These are phyloP conservation scores for Talaromyces verruculosus DNA, from an alignment of 2,329 filamentous ascomycete genomes.

Conservation along the genomic window DNA sequence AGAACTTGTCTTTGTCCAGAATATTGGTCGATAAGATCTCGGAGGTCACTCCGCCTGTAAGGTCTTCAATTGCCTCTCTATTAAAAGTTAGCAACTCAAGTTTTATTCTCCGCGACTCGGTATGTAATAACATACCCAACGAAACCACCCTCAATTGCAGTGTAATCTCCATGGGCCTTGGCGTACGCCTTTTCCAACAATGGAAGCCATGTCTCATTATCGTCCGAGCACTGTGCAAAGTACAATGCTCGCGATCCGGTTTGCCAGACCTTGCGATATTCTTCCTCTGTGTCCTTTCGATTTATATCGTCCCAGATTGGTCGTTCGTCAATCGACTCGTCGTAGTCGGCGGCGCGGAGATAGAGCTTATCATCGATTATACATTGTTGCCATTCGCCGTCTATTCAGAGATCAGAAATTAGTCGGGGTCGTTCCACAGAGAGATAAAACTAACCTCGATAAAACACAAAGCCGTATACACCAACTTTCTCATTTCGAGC, in stretches of 20 bases:
- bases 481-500: conserved; percentile 70
- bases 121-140: conserved; percentile 51
- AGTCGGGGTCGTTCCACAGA: background rate
- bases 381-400: conserved; percentile 87
- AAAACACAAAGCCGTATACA: conserved; percentile 83
- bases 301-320: conserved; percentile 74
- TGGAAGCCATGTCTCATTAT: conserved; percentile 80
- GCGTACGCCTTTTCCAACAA: conserved; percentile 80
- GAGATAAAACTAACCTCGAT: conserved; percentile 53
- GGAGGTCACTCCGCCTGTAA: conserved; percentile 55
- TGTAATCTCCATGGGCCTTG: conserved; percentile 79
- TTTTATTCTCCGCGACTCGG: background rate
- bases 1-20: conserved; percentile 72
- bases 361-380: conserved; percentile 91
- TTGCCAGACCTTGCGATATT: conserved; percentile 70
- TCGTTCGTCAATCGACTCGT: conserved; percentile 73
- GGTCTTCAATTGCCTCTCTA: conserved; percentile 59
- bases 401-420: conserved; percentile 38
- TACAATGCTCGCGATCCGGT: conserved; percentile 74
- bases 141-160: conserved; percentile 71
- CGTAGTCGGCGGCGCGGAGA: conserved; percentile 77
- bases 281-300: conserved; percentile 68
- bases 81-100: background rate
- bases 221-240: conserved; percentile 72
- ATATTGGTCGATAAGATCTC: conserved; percentile 50